Conservation (phyloP, 768 basidiomycete genomes). For the Wakefieldia striispora region DNA sequence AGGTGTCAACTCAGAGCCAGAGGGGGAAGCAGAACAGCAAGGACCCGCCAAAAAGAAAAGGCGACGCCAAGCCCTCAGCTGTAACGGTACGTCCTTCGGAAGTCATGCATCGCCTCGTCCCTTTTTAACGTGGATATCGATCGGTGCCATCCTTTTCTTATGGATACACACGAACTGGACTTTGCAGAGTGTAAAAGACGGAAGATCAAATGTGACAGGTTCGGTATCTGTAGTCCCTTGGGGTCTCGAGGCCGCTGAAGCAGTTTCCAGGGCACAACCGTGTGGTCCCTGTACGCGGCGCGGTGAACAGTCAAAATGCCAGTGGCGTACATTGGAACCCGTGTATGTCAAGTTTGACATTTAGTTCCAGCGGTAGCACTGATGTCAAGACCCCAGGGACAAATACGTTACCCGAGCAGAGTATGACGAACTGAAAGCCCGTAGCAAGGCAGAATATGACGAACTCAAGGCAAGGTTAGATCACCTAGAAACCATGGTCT, state of each 20-base stretch:
- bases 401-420: conserved; percentile 79
- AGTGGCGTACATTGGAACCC: conserved; percentile 82
- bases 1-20: conserved; percentile 54
- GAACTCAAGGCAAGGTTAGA: conserved; percentile 67
- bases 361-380: conserved; percentile 5
- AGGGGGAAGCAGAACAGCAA: conserved; percentile 48
- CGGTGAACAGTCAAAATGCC: conserved; percentile 77
- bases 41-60: conserved; percentile 80
- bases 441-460: conserved; percentile 37
- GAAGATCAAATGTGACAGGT: conserved; percentile 90
- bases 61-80: conserved; percentile 78
- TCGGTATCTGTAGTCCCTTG: conserved; percentile 21
- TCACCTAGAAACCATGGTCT: conserved; percentile 55
- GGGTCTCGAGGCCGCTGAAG: conserved; percentile 7
- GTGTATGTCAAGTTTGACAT: conserved; percentile 48
- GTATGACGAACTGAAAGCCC: conserved; percentile 70
- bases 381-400: conserved; percentile 45
- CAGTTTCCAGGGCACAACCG: conserved; percentile 61
- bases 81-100: conserved; percentile 59
- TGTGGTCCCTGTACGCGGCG: conserved; percentile 79
- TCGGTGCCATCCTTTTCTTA: neutral
- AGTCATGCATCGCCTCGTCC: conserved; percentile 20
- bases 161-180: conserved; percentile 3
- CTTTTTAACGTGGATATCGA: conserved; percentile 11
- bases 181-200: conserved; percentile 75